phyloP scores from a whole-genome alignment of 306 rosid genomes.

The Hippophae gyantsensis region DNA sequence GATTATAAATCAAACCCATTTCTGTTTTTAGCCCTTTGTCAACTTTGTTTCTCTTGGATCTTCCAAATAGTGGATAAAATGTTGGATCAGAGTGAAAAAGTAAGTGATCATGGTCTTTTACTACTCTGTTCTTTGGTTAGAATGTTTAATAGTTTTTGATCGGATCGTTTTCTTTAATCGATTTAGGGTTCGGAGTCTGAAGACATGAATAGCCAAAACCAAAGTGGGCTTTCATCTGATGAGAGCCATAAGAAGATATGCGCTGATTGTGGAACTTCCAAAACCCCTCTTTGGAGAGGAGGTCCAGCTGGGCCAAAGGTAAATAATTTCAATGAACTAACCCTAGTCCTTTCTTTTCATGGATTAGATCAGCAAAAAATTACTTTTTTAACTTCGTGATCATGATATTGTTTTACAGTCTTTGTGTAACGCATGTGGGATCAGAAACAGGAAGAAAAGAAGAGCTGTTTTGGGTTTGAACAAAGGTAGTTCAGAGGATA shows the following conservation, averaged over 20 bases:
- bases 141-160: slow-evolving; percentile 20
- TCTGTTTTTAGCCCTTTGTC: slow-evolving; percentile 1
- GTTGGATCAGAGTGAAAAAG: slow-evolving; percentile 63
- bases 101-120: slow-evolving; percentile 27
- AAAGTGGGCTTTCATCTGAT: slow-evolving; percentile 37
- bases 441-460: slow-evolving; percentile 94
- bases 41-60: slow-evolving; percentile 36
- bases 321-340: neutral
- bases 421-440: slow-evolving; percentile 89
- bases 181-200: slow-evolving; percentile 76
- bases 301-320: slow-evolving; percentile 99
- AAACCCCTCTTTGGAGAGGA: slow-evolving; percentile 95
- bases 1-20: slow-evolving; percentile 3
- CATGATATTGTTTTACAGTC: slow-evolving; percentile 39
- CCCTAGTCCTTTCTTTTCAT: neutral
- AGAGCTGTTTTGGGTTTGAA: slow-evolving; percentile 67
- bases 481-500: slow-evolving; percentile 44
- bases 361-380: neutral
- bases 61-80: slow-evolving; percentile 19
- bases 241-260: slow-evolving; percentile 69
- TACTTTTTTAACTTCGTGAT: neutral
- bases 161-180: slow-evolving; percentile 5
- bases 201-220: slow-evolving; percentile 34
- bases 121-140: neutral
- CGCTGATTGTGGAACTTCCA: slow-evolving; percentile 86